A percentile compares a stretch with the other conserved stretches of the same genome.
These are phyloP conservation scores for Kazachstania martiniae DNA, from an alignment of 805 yeast genomes.

Conservation along the genomic window DNA sequence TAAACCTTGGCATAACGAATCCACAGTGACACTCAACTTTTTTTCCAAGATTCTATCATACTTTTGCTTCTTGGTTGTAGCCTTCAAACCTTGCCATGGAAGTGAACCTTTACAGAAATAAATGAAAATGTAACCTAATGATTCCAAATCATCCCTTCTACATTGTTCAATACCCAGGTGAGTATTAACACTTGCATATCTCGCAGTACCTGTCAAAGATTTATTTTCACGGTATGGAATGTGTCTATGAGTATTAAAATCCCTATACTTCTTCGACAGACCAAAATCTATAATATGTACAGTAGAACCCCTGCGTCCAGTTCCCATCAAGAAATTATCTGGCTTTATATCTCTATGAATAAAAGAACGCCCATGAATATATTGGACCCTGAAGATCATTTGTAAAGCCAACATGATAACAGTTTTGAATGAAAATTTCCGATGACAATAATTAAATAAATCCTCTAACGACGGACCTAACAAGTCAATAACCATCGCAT, in stretches of 20 bases:
- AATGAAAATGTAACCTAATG: conserved; percentile 86
- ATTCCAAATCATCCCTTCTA: conserved; percentile 92
- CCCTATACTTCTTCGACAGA: conserved; percentile 85
- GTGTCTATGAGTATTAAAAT: conserved; percentile 87
- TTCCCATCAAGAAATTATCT: conserved; percentile 76
- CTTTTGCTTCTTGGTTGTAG: conserved; percentile 93
- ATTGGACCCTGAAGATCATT: conserved; percentile 86
- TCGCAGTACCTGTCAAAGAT: conserved; percentile 93
- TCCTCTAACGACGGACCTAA: conserved; percentile 94
- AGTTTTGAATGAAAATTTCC: conserved; percentile 88
- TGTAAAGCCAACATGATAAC: conserved; percentile 90
- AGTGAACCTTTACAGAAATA: conserved; percentile 91
- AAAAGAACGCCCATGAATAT: conserved; percentile 89
- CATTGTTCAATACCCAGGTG: conserved; percentile 95
- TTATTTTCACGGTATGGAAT: conserved; percentile 95
- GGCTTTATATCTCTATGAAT: conserved; percentile 81
- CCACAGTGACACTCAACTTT: conserved; percentile 83
- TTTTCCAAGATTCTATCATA: conserved; percentile 94
- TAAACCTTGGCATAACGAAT: conserved; percentile 78
- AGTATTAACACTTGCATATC: conserved; percentile 91
- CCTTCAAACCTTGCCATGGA: conserved; percentile 98
- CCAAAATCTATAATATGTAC: conserved; percentile 94
- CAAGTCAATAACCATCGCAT: conserved; percentile 93
- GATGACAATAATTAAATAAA: conserved; percentile 87
- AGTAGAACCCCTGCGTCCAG: conserved; percentile 88